Evolutionary conservation across 257 asterid genomes (phyloP).

Genomic region (Solanum peruvianum): DNA sequence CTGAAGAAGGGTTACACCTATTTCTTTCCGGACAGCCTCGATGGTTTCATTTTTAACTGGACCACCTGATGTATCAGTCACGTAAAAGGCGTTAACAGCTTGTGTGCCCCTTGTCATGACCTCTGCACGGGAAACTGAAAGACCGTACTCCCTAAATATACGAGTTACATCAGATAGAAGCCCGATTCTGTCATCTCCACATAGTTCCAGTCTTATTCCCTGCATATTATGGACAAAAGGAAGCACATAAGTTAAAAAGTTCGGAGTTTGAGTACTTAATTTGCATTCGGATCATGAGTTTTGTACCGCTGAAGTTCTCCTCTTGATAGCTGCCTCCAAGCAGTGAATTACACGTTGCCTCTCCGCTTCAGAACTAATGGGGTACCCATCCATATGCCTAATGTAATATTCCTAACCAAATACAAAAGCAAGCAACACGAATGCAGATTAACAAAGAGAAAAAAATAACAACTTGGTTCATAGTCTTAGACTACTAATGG

Average conservation of each 20-base stretch:
- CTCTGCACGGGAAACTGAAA: slow-evolving; percentile 43
- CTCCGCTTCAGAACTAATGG: slow-evolving; percentile 43
- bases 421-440: background rate
- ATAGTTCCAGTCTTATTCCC: slow-evolving; percentile 45
- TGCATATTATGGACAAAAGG: background rate
- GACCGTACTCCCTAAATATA: slow-evolving; percentile 46
- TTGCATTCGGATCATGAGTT: background rate
- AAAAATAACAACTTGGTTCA: background rate
- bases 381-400: slow-evolving; percentile 41
- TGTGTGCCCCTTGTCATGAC: slow-evolving; percentile 26
- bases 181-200: slow-evolving; percentile 37
- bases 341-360: slow-evolving; percentile 35
- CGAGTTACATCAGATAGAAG: slow-evolving; percentile 46
- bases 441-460: background rate
- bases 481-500: background rate
- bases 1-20: slow-evolving; percentile 25
- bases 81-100: slow-evolving; percentile 38
- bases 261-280: background rate
- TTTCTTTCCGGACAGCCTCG: slow-evolving; percentile 33
- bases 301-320: slow-evolving; percentile 42
- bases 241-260: background rate
- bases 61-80: slow-evolving; percentile 32
- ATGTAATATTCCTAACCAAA: slow-evolving; percentile 36
- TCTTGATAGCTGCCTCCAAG: slow-evolving; percentile 44
- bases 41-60: slow-evolving; percentile 25